Percentiles rank a stretch among this genome's conserved stretches.
phyloP scores from a whole-genome alignment of 1,284 basidiomycete genomes.

The Polyporus tsugae region DNA sequence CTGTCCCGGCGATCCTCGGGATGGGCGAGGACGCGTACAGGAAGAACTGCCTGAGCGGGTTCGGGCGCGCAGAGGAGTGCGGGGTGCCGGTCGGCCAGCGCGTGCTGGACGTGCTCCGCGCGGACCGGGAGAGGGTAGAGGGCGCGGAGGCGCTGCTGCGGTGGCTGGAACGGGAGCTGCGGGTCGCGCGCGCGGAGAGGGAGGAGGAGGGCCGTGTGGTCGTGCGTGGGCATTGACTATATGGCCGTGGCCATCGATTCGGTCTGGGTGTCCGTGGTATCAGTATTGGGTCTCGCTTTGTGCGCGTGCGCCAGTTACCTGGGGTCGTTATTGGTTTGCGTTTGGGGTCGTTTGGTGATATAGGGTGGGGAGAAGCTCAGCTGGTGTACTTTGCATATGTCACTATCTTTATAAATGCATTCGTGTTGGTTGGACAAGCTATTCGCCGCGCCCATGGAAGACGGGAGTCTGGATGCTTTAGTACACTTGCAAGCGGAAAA shows the following conservation, averaged over 20 bases:
- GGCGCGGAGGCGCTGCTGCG: constrained; percentile 31
- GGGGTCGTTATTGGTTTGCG: too few species aligned
- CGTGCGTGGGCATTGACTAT: constrained; percentile 40
- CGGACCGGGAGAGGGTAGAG: constrained; percentile 32
- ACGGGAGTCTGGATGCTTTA: too few species aligned
- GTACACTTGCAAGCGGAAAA: too few species aligned
- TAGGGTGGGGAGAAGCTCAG: too few species aligned
- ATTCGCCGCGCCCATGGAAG: not conserved
- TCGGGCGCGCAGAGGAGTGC: constrained; percentile 79
- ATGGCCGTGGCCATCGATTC: constrained; percentile 17
- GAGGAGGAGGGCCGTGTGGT: constrained; percentile 11
- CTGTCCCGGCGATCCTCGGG: constrained; percentile 63
- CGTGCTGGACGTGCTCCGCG: constrained; percentile 57
- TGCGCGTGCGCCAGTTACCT: not conserved
- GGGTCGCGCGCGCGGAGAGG: constrained; percentile 27
- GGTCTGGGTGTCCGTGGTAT: not conserved
- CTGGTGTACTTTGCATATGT: not conserved
- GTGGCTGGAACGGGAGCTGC: constrained; percentile 41
- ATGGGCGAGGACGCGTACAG: constrained; percentile 70
- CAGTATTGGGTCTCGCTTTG: not conserved
- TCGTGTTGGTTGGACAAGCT: not conserved
- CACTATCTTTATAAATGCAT: not conserved
- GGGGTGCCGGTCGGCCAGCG: constrained; percentile 63
- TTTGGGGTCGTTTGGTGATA: too few species aligned
- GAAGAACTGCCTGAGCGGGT: constrained; percentile 71